A percentile compares a stretch with the other conserved stretches of the same genome.
Conservation (phyloP, 2,329 filamentous ascomycete genomes). For the Onygena corvina region DNA sequence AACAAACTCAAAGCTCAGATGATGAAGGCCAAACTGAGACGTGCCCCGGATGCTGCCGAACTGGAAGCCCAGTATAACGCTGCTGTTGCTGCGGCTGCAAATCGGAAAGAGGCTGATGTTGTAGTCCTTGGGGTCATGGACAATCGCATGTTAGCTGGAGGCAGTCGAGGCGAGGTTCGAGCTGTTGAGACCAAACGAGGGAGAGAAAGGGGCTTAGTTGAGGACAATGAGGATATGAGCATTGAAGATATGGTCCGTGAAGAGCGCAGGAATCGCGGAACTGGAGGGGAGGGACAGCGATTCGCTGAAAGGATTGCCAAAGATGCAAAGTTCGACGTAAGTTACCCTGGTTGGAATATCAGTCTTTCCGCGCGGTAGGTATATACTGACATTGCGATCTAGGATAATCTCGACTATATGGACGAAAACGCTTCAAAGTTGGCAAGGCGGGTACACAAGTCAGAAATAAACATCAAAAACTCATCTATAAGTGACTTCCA, state of each 20-base stretch:
- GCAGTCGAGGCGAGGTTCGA: slow-evolving; percentile 61
- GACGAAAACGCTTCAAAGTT: slow-evolving; percentile 92
- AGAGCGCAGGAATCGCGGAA: slow-evolving; percentile 70
- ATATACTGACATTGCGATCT: slow-evolving; percentile 12
- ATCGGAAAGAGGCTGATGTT: slow-evolving; percentile 50
- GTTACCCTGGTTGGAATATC: slow-evolving; percentile 14
- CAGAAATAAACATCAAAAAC: slow-evolving; percentile 76
- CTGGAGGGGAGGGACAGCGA: slow-evolving; percentile 63
- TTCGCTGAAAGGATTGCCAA: slow-evolving; percentile 90
- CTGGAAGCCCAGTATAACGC: slow-evolving; percentile 76
- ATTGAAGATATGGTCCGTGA: slow-evolving; percentile 96
- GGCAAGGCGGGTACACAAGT: slow-evolving; percentile 75
- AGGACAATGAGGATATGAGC: slow-evolving; percentile 89
- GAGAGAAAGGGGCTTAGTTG: slow-evolving; percentile 68
- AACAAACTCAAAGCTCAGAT: slow-evolving; percentile 87
- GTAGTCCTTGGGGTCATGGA: slow-evolving; percentile 81
- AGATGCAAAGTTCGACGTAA: slow-evolving; percentile 69
- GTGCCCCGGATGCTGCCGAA: slow-evolving; percentile 59
- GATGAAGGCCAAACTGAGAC: slow-evolving; percentile 86
- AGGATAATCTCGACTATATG: slow-evolving; percentile 87
- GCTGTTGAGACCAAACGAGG: slow-evolving; percentile 68
- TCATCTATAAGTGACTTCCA: slow-evolving; percentile 79
- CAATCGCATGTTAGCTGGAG: slow-evolving; percentile 75
- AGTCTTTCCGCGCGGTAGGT: background rate
- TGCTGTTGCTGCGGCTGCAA: slow-evolving; percentile 52